These are phyloP conservation scores for Colletotrichum cordylinicola DNA, from an alignment of 2,329 filamentous ascomycete species.

Conservation along the genomic window DNA sequence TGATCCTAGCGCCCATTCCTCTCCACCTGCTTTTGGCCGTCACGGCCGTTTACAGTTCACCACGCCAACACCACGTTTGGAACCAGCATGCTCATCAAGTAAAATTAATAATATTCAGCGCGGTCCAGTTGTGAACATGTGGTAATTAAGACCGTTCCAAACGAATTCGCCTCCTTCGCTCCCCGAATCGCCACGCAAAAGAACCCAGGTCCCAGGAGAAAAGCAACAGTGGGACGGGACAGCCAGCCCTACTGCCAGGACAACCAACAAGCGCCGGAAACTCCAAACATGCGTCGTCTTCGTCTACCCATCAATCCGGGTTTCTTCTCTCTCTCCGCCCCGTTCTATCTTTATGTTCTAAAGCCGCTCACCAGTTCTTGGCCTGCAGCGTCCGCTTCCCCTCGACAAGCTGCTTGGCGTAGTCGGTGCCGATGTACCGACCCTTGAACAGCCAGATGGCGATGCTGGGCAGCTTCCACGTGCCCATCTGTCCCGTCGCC, in stretches of 20 bases:
- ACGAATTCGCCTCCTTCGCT: neutral
- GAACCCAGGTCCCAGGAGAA: neutral
- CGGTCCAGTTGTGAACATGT: neutral
- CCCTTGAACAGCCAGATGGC: slow-evolving; percentile 38
- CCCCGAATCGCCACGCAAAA: neutral
- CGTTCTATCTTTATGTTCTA: neutral
- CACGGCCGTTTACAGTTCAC: neutral
- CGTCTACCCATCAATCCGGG: neutral
- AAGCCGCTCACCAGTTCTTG: slow-evolving; percentile 4
- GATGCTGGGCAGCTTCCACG: slow-evolving; percentile 36
- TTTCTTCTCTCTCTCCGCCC: neutral
- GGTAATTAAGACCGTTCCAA: neutral
- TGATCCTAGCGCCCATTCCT: neutral
- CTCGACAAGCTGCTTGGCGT: slow-evolving; percentile 7
- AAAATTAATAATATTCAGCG: neutral
- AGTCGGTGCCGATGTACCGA: slow-evolving; percentile 29
- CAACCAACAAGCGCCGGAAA: neutral
- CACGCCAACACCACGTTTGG: neutral
- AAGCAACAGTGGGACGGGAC: neutral
- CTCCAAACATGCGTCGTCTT: neutral
- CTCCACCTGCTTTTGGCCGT: neutral
- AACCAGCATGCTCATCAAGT: neutral
- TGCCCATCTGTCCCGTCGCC: slow-evolving; percentile 37
- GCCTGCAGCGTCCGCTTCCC: slow-evolving; percentile 12
- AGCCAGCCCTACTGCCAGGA: neutral